phyloP scores from a whole-genome alignment of 495 filamentous ascomycete genomes.

The Hyaloscypha hepaticicola region DNA sequence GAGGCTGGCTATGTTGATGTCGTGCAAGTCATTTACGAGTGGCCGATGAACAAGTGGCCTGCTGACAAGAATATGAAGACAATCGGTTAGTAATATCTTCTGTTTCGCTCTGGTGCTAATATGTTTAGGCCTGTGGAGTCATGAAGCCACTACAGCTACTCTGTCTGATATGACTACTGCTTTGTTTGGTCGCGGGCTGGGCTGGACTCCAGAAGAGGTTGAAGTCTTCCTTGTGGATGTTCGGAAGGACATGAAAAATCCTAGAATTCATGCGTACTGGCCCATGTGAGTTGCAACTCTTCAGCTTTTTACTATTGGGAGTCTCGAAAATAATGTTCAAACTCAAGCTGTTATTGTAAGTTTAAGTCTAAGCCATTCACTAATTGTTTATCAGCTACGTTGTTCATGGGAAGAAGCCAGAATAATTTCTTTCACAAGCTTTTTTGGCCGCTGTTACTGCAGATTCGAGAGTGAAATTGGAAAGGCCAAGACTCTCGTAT shows the following conservation, averaged over 20 bases:
- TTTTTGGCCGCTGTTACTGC: no score
- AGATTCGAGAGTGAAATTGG: no score
- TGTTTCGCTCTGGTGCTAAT: neutral
- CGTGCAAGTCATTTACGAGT: slow-evolving; percentile 34
- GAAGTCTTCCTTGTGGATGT: slow-evolving; percentile 47
- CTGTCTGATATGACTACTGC: slow-evolving; percentile 5
- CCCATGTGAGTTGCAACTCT: slow-evolving; percentile 18
- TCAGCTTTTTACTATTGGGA: slow-evolving; percentile 26
- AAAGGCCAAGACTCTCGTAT: no score
- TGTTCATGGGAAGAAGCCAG: no score
- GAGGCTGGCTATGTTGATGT: slow-evolving; percentile 53
- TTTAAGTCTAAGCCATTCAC: neutral
- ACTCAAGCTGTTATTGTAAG: neutral
- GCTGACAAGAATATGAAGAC: slow-evolving; percentile 35
- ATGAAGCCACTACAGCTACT: slow-evolving; percentile 45
- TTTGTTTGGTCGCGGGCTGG: slow-evolving; percentile 37
- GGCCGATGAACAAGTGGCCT: slow-evolving; percentile 52
- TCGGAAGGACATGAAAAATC: slow-evolving; percentile 46
- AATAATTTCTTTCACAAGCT: no score
- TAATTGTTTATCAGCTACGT: neutral
- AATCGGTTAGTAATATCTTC: neutral
- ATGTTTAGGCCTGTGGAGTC: slow-evolving; percentile 30
- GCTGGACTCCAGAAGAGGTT: slow-evolving; percentile 45
- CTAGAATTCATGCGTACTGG: slow-evolving; percentile 42
- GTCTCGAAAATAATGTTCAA: neutral